Conservation (phyloP, 345 rosid species). For the Salix suchowensis region DNA sequence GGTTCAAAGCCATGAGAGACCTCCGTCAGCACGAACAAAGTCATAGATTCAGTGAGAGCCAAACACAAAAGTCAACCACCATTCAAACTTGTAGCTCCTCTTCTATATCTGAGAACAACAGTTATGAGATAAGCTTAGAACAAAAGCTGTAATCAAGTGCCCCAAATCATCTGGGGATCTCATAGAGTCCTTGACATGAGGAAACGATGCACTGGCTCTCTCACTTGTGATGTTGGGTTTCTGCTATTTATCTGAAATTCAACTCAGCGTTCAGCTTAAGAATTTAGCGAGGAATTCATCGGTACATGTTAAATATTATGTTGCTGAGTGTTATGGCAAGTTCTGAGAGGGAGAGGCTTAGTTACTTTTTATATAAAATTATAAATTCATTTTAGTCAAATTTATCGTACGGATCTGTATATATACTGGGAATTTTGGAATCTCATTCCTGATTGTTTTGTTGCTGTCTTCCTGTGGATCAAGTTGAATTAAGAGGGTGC, state of each 20-base stretch:
- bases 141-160: not conserved
- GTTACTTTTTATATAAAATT: not conserved
- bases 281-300: not conserved
- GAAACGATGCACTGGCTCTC: not conserved
- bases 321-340: too few species aligned
- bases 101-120: conserved; percentile 16
- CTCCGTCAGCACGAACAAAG: conserved; percentile 25
- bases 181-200: not conserved
- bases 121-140: not conserved
- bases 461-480: not conserved
- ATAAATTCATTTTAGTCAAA: not conserved
- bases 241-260: too few species aligned
- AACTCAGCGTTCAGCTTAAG: not conserved
- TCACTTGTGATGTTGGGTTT: too few species aligned
- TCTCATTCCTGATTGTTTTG: too few species aligned
- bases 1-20: conserved; percentile 40
- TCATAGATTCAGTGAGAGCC: conserved; percentile 23
- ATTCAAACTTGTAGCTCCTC: conserved; percentile 19
- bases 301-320: not conserved
- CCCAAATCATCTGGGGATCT: not conserved
- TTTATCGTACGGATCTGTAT: not conserved
- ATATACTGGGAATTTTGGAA: not conserved
- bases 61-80: conserved; percentile 30
- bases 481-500: not conserved
- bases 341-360: not conserved